These are phyloP conservation scores for Phoenix roebelenii DNA, from an alignment of 176 grass and related monocot species.

Conservation along the genomic window DNA sequence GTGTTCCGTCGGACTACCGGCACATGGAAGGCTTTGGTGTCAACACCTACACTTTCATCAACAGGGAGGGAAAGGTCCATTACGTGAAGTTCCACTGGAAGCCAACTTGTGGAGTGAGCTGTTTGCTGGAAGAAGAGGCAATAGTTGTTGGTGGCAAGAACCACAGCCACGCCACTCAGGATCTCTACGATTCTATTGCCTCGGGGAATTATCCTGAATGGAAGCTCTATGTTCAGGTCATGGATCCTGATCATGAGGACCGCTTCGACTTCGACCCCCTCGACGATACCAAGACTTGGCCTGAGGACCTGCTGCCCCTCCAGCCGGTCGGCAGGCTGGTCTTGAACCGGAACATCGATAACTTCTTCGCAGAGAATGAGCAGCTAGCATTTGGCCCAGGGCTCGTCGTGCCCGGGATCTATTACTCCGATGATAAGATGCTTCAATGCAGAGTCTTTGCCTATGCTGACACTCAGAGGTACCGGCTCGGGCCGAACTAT, in stretches of 20 bases:
- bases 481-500: conserved; percentile 76
- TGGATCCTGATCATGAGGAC: conserved; percentile 62
- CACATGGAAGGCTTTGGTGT: conserved; percentile 91
- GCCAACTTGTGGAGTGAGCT: conserved; percentile 65
- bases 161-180: conserved; percentile 90
- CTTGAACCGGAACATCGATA: conserved; percentile 76
- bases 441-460: conserved; percentile 91
- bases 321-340: conserved; percentile 61
- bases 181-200: conserved; percentile 78
- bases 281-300: conserved; percentile 94
- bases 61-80: conserved; percentile 27
- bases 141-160: conserved; percentile 49
- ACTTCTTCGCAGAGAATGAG: conserved; percentile 97
- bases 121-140: conserved; percentile 68
- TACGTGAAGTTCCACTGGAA: conserved; percentile 97
- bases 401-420: conserved; percentile 70
- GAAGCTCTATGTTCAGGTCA: conserved; percentile 90
- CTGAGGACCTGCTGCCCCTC: conserved; percentile 64
- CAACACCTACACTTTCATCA: conserved; percentile 86
- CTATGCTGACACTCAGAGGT: conserved; percentile 82
- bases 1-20: conserved; percentile 64
- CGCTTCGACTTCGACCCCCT: conserved; percentile 77
- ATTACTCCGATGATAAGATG: conserved; percentile 99
- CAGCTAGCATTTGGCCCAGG: conserved; percentile 81
- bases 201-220: conserved; percentile 70